phyloP scores from a whole-genome alignment of 2,329 filamentous ascomycete genomes.

The Apiospora saccharicola region DNA sequence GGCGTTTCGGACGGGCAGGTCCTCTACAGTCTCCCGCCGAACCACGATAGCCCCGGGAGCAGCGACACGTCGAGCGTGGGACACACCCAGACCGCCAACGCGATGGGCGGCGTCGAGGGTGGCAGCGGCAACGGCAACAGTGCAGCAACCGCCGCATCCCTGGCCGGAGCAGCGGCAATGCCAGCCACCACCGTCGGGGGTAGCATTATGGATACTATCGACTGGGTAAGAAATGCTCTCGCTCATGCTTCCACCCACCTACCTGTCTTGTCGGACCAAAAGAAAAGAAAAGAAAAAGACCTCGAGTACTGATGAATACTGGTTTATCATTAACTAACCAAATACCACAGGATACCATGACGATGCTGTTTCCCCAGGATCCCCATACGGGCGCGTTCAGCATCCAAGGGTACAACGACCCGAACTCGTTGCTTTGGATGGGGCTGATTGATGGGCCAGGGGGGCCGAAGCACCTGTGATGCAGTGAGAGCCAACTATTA shows the following conservation, averaged over 20 bases:
- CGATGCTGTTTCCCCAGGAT: constrained; percentile 47
- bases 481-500: background rate
- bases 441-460: constrained; percentile 10
- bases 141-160: constrained; percentile 28
- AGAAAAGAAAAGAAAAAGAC: no score
- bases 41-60: constrained; percentile 51
- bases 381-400: constrained; percentile 48
- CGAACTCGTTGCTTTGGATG: constrained; percentile 27
- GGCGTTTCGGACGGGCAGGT: constrained; percentile 57
- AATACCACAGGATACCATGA: constrained; percentile 44
- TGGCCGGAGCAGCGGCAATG: constrained; percentile 28
- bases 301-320: background rate
- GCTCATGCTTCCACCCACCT: no score
- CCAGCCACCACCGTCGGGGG: constrained; percentile 48
- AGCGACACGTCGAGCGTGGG: constrained; percentile 49
- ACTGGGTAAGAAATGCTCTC: constrained; percentile 5
- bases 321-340: background rate
- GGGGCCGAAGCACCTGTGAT: constrained; percentile 4
- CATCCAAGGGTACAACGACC: constrained; percentile 48
- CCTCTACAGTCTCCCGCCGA: constrained; percentile 52
- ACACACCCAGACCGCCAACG: constrained; percentile 30
- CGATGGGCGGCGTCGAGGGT: constrained; percentile 1
- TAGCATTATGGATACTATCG: constrained; percentile 69
- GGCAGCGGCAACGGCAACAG: background rate
- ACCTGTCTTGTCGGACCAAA: no score